Conservation (phyloP, 768 basidiomycete genomes). For the Lactifluus hygrophoroides region DNA sequence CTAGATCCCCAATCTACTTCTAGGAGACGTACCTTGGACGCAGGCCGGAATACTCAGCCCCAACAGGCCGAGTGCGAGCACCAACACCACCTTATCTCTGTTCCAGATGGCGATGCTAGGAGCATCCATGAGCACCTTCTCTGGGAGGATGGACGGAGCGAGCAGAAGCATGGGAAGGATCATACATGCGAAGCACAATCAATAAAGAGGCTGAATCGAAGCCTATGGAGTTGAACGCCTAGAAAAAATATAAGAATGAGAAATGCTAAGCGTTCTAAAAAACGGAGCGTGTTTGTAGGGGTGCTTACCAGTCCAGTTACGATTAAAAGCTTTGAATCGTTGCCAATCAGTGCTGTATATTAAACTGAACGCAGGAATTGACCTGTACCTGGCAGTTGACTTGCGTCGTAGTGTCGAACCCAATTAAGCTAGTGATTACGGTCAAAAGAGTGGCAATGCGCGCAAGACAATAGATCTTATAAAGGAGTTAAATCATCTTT, state of each 20-base stretch:
- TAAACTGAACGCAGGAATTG: background rate
- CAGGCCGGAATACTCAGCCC: background rate
- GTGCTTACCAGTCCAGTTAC: background rate
- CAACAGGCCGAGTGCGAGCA: background rate
- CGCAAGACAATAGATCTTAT: slow-evolving; percentile 6
- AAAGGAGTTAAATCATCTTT: background rate
- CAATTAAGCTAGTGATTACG: background rate
- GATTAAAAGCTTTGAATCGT: background rate
- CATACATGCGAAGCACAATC: slow-evolving; percentile 1
- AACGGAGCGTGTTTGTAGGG: too few relatives aligned
- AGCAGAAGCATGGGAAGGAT: too few relatives aligned
- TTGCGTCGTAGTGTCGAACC: background rate
- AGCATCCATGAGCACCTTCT: background rate
- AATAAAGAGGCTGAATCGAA: background rate
- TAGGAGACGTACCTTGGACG: background rate
- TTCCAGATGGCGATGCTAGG: slow-evolving; percentile 1
- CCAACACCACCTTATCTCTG: background rate
- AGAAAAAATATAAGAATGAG: background rate
- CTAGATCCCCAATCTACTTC: background rate
- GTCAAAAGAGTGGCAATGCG: background rate
- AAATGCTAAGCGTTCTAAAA: background rate
- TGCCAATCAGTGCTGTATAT: background rate
- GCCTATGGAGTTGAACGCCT: background rate
- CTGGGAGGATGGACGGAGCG: background rate
- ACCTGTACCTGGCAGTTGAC: slow-evolving; percentile 9